Conservation (phyloP, 2,329 filamentous ascomycete species). For the Fusarium sp. region DNA sequence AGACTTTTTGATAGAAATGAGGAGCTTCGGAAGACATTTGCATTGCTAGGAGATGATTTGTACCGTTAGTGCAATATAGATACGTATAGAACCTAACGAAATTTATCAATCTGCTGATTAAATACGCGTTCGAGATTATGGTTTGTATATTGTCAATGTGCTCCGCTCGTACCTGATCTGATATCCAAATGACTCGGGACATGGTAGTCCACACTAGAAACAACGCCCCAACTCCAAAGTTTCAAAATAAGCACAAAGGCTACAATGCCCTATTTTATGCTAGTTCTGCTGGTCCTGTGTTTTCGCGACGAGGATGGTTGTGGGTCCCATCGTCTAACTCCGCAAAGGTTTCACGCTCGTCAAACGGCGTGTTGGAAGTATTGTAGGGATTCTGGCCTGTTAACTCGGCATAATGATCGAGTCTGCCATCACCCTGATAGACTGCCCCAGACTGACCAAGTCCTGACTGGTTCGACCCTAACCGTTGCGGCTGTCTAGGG, state of each 20-base stretch:
- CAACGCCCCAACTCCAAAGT: conserved; percentile 22
- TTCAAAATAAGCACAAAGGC: neutral
- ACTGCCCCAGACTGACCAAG: conserved; percentile 33
- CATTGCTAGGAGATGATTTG: conserved; percentile 41
- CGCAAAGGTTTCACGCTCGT: conserved; percentile 19
- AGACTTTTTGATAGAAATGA: conserved; percentile 23
- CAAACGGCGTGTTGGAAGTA: conserved; percentile 9
- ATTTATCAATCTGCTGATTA: conserved; percentile 35
- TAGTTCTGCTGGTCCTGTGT: conserved; percentile 19
- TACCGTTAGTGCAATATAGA: conserved; percentile 44
- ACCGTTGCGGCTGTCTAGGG: conserved; percentile 7
- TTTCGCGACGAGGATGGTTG: conserved; percentile 17
- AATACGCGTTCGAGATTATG: neutral
- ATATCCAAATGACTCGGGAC: neutral
- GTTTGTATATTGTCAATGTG: conserved; percentile 14
- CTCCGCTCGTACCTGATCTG: conserved; percentile 5
- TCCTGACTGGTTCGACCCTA: conserved; percentile 16
- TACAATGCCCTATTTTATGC: neutral
- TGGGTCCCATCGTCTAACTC: conserved; percentile 28
- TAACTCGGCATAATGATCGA: conserved; percentile 41
- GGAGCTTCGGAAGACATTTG: conserved; percentile 34
- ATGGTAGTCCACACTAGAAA: conserved; percentile 5
- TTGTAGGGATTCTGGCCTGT: conserved; percentile 33
- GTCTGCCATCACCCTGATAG: conserved; percentile 40
- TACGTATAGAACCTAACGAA: conserved; percentile 41